Percentiles rank a stretch among this genome's conserved stretches.
Conservation (phyloP, 495 filamentous ascomycete genomes). For the Saxophila tyrrhenica region DNA sequence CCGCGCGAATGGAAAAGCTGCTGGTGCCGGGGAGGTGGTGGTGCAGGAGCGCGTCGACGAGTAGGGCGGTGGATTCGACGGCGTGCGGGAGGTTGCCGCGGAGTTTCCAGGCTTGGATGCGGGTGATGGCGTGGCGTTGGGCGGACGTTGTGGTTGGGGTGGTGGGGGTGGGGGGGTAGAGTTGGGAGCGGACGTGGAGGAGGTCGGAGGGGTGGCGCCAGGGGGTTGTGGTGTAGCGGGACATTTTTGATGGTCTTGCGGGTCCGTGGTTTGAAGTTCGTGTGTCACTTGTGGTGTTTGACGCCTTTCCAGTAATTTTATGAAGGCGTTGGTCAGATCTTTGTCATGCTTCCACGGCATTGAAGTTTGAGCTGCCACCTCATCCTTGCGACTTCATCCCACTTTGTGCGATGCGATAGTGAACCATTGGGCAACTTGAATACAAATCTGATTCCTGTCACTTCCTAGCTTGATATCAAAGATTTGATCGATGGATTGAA, state of each 20-base stretch:
- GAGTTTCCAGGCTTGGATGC: constrained; percentile 39
- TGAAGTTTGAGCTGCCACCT: no score
- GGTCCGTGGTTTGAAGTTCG: not conserved
- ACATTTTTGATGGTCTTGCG: constrained; percentile 29
- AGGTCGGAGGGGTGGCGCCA: constrained; percentile 62
- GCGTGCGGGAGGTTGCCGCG: constrained; percentile 70
- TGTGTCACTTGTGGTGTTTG: not conserved
- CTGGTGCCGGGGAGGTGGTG: constrained; percentile 43
- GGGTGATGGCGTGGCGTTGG: constrained; percentile 25
- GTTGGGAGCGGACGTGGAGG: constrained; percentile 50
- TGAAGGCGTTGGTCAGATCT: no score
- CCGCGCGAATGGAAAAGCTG: constrained; percentile 43
- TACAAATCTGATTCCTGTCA: no score
- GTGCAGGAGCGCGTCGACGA: constrained; percentile 61
- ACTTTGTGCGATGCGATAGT: no score
- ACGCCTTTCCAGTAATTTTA: no score
- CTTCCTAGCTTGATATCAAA: no score
- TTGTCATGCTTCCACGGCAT: no score
- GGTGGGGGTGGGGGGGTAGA: constrained; percentile 39
- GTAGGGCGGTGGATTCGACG: constrained; percentile 67
- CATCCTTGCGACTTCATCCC: no score
- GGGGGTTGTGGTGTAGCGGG: constrained; percentile 66
- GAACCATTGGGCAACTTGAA: no score
- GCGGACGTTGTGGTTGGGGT: not conserved
- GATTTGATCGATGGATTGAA: no score